Evolutionary conservation across 805 yeast species (phyloP).

Genomic region (Candida peoriensis): DNA sequence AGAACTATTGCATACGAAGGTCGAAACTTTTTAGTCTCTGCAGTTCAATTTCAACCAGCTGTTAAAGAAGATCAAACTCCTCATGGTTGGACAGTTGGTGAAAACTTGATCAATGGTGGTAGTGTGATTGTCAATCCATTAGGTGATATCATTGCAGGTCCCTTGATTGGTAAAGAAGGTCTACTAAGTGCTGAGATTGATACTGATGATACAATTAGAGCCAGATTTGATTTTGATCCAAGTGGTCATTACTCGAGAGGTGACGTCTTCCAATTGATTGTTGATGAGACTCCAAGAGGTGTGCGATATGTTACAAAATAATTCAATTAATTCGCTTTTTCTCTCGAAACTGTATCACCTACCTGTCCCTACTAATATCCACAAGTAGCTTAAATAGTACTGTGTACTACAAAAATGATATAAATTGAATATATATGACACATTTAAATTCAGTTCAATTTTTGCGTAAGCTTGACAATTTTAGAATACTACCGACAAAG

Average conservation of each 20-base stretch:
- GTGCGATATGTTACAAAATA: not conserved
- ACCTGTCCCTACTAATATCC: too few relatives aligned
- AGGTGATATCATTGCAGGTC: conserved; percentile 41
- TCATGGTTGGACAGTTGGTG: conserved; percentile 22
- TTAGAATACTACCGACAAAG: too few relatives aligned
- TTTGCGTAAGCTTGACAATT: too few relatives aligned
- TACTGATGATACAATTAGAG: conserved; percentile 30
- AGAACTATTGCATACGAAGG: conserved; percentile 39
- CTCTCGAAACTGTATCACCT: too few relatives aligned
- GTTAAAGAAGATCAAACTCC: conserved; percentile 24
- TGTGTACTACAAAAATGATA: too few relatives aligned
- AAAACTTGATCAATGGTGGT: conserved; percentile 36
- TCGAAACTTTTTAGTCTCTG: conserved; percentile 34
- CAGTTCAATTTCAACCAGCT: conserved; percentile 35
- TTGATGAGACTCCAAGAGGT: conserved; percentile 29
- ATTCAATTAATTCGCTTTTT: too few relatives aligned
- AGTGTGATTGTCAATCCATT: conserved; percentile 35
- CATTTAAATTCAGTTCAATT: too few relatives aligned
- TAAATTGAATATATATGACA: too few relatives aligned
- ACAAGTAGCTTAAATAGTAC: too few relatives aligned
- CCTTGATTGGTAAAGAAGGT: conserved; percentile 36
- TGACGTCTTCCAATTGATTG: conserved; percentile 38
- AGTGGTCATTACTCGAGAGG: conserved; percentile 40
- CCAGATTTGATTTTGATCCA: conserved; percentile 38
- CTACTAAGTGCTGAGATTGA: conserved; percentile 36